Evolutionary conservation across 768 basidiomycete genomes (phyloP).

Genomic region (Russula griseocarnosa): DNA sequence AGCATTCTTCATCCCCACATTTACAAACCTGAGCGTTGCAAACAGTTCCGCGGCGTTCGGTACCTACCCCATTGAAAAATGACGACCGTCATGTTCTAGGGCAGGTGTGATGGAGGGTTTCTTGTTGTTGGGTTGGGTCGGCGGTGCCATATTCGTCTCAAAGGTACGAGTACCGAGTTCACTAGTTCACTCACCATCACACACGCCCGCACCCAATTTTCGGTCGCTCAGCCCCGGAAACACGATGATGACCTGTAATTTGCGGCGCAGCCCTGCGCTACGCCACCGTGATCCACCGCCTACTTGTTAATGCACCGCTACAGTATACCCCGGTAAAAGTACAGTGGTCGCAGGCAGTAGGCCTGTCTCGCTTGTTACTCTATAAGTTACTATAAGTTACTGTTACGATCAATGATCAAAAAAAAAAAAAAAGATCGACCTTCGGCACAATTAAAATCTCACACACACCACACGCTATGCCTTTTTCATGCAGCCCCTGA

Average conservation of each 20-base stretch:
- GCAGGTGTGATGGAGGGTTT: neutral
- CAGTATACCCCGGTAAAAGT: no score
- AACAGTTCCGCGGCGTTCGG: neutral
- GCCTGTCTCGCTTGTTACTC: no score
- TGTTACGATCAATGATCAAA: neutral
- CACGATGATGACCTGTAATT: no score
- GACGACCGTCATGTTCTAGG: neutral
- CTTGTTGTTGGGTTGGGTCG: neutral
- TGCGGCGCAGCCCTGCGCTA: no score
- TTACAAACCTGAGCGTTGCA: neutral
- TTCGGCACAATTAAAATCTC: conserved; percentile 1
- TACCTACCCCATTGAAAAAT: neutral
- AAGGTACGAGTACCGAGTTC: no score
- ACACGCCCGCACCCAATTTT: neutral
- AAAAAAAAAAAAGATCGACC: conserved; percentile 14
- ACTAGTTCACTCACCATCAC: no score
- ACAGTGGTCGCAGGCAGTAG: no score
- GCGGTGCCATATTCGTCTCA: neutral
- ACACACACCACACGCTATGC: neutral
- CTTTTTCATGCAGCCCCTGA: conserved; percentile 10
- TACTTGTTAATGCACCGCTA: no score
- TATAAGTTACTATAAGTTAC: no score
- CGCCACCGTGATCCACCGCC: no score
- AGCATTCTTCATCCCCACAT: neutral
- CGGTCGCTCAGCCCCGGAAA: neutral